Evolutionary conservation across 2,329 filamentous ascomycete species (phyloP).

Genomic region (Xylariomycetidae sp.): DNA sequence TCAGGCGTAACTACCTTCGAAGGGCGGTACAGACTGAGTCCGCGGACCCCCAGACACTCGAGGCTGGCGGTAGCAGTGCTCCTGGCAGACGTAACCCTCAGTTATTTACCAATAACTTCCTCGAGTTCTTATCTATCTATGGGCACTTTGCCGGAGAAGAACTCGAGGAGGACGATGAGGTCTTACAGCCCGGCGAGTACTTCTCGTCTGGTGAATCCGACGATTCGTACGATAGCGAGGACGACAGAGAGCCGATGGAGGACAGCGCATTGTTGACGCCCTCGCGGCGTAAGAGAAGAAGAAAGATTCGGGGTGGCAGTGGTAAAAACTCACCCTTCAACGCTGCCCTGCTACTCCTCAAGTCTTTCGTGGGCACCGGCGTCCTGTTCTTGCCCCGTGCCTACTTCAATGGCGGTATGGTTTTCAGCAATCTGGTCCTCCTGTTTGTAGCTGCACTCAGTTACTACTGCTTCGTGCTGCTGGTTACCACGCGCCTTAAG

Average conservation of each 20-base stretch:
- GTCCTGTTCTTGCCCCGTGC: constrained; percentile 90
- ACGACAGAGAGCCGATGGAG: constrained; percentile 77
- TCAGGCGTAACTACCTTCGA: constrained; percentile 83
- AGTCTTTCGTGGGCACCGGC: constrained; percentile 96
- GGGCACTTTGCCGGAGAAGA: constrained; percentile 97
- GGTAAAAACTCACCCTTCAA: constrained; percentile 76
- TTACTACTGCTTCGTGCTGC: constrained; percentile 95
- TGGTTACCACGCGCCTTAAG: constrained; percentile 79
- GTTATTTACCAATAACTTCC: constrained; percentile 84
- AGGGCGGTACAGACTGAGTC: constrained; percentile 64
- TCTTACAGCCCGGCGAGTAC: constrained; percentile 80
- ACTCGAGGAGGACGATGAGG: constrained; percentile 93
- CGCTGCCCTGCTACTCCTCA: constrained; percentile 80
- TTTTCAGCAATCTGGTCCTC: constrained; percentile 92
- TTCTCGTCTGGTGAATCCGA: constrained; percentile 75
- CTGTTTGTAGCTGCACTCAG: constrained; percentile 79
- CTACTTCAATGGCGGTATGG: constrained; percentile 94
- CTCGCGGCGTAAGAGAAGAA: constrained; percentile 68
- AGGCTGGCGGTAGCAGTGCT: constrained; percentile 31
- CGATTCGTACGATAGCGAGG: constrained; percentile 52
- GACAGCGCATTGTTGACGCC: constrained; percentile 77
- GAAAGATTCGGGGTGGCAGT: constrained; percentile 67
- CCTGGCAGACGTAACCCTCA: constrained; percentile 43
- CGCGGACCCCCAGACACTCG: constrained; percentile 34
- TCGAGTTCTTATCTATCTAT: constrained; percentile 92